phyloP scores from a whole-genome alignment of 768 basidiomycete genomes.

The Nidularia pulvinata region DNA sequence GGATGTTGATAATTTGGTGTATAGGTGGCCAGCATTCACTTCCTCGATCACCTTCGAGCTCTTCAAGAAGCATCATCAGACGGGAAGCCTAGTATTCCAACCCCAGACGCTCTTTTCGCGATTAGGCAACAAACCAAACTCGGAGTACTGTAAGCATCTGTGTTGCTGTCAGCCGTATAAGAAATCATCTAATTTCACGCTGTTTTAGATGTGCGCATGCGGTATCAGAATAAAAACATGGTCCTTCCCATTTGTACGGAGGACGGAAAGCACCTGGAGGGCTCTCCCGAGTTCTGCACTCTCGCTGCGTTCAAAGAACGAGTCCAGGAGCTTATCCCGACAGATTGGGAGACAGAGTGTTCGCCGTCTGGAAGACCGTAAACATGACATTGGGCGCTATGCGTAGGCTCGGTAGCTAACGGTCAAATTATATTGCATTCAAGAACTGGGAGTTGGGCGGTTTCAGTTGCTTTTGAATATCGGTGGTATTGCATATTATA shows the following conservation, averaged over 20 bases:
- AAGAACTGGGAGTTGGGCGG: too few species aligned
- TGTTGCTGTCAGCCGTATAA: neutral
- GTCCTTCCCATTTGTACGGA: conserved; percentile 63
- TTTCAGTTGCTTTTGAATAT: too few species aligned
- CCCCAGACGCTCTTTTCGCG: conserved; percentile 13
- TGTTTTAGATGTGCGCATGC: conserved; percentile 62
- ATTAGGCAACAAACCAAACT: conserved; percentile 17
- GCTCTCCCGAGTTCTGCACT: conserved; percentile 75
- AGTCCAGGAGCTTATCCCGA: conserved; percentile 64
- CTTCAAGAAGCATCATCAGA: conserved; percentile 39
- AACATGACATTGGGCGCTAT: neutral
- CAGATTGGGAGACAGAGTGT: conserved; percentile 70
- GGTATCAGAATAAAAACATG: conserved; percentile 72
- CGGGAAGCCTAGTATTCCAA: conserved; percentile 5
- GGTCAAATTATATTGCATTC: too few species aligned
- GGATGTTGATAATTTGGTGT: neutral
- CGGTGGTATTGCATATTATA: too few species aligned
- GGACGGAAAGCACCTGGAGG: conserved; percentile 65
- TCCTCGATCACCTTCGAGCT: conserved; percentile 76
- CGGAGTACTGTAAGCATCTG: conserved; percentile 23
- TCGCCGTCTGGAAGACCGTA: conserved; percentile 21
- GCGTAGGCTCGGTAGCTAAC: too few species aligned
- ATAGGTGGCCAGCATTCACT: conserved; percentile 76
- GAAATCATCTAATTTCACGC: neutral
- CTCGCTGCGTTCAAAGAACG: conserved; percentile 61